Conservation (phyloP, 2,329 filamentous ascomycete genomes). For the Aspergillus sp. region DNA sequence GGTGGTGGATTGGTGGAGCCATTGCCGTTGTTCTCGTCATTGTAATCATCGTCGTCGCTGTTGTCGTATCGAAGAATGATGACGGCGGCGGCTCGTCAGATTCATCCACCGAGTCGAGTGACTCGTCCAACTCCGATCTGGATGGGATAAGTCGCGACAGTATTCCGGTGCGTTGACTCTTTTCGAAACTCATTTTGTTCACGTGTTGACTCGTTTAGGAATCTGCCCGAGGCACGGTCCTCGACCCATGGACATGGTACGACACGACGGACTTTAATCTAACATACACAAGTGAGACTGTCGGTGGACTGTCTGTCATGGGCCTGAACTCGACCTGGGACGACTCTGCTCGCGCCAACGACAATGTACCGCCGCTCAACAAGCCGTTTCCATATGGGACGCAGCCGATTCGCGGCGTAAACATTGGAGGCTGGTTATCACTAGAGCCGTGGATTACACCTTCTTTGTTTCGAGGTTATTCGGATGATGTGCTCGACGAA, state of each 20-base stretch:
- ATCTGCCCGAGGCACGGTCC: conserved; percentile 71
- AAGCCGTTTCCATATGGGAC: conserved; percentile 78
- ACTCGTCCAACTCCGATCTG: conserved; percentile 51
- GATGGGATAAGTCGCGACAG: conserved; percentile 58
- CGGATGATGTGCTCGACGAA: conserved; percentile 77
- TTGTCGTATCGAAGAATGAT: conserved; percentile 69
- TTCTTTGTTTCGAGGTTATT: conserved; percentile 77
- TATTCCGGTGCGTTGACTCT: conserved; percentile 57
- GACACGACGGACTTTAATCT: conserved; percentile 91
- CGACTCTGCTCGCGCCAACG: conserved; percentile 77
- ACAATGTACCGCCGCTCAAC: conserved; percentile 76
- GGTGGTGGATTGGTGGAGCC: conserved; percentile 60
- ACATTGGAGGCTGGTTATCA: conserved; percentile 90
- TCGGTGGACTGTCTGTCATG: conserved; percentile 89
- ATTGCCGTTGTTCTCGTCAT: conserved; percentile 61
- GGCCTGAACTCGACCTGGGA: conserved; percentile 85
- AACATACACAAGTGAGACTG: conserved; percentile 83
- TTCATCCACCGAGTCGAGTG: conserved; percentile 16
- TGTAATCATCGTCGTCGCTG: conserved; percentile 70
- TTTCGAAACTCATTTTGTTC: background rate
- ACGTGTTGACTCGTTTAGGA: conserved; percentile 34
- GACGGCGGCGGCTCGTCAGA: conserved; percentile 33
- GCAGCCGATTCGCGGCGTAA: conserved; percentile 84
- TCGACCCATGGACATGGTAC: conserved; percentile 92
- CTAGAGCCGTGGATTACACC: conserved; percentile 96